Conservation (phyloP, 2,329 filamentous ascomycete species). For the Venturia aucupariae region DNA sequence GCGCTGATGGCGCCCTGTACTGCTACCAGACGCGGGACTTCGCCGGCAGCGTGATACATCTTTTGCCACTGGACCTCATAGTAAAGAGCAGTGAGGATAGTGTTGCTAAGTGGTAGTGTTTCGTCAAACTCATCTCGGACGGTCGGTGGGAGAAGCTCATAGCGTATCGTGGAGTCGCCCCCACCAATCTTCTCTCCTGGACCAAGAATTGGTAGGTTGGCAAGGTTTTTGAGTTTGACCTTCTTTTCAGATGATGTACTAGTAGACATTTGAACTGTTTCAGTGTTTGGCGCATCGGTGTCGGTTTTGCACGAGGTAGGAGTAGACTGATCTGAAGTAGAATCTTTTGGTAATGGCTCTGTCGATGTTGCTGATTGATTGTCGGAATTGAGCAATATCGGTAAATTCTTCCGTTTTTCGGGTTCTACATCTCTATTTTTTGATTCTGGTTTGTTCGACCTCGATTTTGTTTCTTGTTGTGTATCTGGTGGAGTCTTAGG, state of each 20-base stretch:
- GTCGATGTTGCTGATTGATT: not conserved
- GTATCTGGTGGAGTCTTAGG: not conserved
- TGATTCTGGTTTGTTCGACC: not conserved
- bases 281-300: too few species aligned
- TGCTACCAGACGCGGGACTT: constrained; percentile 83
- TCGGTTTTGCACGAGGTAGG: not conserved
- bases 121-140: constrained; percentile 22
- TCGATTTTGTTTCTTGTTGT: not conserved
- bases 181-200: constrained; percentile 58
- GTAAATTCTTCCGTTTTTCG: too few species aligned
- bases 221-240: constrained; percentile 31
- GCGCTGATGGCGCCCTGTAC: constrained; percentile 66
- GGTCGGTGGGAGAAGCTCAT: constrained; percentile 53
- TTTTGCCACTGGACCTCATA: constrained; percentile 77
- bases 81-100: constrained; percentile 60
- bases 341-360: not conserved
- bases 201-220: constrained; percentile 31
- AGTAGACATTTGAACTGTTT: too few species aligned
- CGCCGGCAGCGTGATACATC: constrained; percentile 87
- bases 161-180: constrained; percentile 68
- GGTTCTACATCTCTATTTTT: not conserved
- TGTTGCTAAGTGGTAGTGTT: constrained; percentile 38
- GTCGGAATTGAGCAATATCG: too few species aligned
- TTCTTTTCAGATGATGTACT: not conserved
- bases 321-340: not conserved